These are phyloP conservation scores for Ophiocytium majus DNA, from an alignment of 352 stramenopile genomes.

Conservation along the genomic window DNA sequence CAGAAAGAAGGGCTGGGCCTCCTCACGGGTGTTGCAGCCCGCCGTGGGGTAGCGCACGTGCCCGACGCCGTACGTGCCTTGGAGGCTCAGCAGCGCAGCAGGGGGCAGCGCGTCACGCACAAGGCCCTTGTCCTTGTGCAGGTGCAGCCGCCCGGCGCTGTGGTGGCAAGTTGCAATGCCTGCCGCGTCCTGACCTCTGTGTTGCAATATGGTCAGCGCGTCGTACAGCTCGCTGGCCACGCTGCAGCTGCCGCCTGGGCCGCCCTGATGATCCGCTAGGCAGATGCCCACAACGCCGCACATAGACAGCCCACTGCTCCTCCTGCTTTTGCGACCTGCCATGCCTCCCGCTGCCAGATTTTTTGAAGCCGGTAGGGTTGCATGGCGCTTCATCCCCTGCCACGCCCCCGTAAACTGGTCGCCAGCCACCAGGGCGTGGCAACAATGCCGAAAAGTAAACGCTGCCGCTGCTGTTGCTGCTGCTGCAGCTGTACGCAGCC, in stretches of 20 bases:
- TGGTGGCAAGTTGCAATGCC: slow-evolving; percentile 85
- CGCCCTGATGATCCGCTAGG: slow-evolving; percentile 87
- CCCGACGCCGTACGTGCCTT: slow-evolving; percentile 85
- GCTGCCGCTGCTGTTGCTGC: too few species aligned
- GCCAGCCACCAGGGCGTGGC: neutral
- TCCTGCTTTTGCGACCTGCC: neutral
- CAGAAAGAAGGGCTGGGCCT: slow-evolving; percentile 87
- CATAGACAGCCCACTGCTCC: slow-evolving; percentile 66
- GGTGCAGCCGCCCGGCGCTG: slow-evolving; percentile 72
- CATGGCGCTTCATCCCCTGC: neutral
- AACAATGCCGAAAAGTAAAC: neutral
- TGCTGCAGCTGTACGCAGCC: too few species aligned
- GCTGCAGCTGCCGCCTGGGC: too few species aligned
- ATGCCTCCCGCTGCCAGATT: neutral
- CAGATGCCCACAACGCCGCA: slow-evolving; percentile 95
- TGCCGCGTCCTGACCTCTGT: slow-evolving; percentile 85
- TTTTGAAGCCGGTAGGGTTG: neutral
- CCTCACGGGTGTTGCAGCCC: slow-evolving; percentile 64
- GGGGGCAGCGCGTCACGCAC: slow-evolving; percentile 96
- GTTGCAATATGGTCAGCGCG: slow-evolving; percentile 94
- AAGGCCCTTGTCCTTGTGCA: slow-evolving; percentile 94
- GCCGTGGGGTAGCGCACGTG: slow-evolving; percentile 98
- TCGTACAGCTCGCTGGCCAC: slow-evolving; percentile 95
- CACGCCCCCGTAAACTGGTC: neutral
- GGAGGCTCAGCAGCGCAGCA: slow-evolving; percentile 91